A percentile compares a stretch with the other conserved stretches of the same genome.
These are phyloP conservation scores for Fusarium sp. DNA, from an alignment of 2,329 filamentous ascomycete species.

Conservation along the genomic window DNA sequence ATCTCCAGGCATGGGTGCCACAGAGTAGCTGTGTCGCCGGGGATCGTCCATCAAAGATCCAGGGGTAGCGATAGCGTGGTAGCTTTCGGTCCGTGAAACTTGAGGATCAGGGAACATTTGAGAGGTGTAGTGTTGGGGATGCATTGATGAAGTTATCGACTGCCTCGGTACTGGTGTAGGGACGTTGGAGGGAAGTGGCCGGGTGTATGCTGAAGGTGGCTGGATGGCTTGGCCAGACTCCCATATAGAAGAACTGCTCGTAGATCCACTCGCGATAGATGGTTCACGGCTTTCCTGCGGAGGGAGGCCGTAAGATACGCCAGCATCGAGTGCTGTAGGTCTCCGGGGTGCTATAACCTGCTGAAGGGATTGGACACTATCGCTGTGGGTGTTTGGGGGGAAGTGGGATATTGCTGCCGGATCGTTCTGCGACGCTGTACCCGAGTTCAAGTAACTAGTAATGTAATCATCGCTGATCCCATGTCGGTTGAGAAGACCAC, in stretches of 20 bases:
- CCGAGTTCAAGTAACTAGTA: slow-evolving; percentile 50
- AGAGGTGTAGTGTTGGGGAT: slow-evolving; percentile 36
- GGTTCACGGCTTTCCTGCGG: slow-evolving; percentile 47
- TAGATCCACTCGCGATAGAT: slow-evolving; percentile 47
- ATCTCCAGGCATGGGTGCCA: slow-evolving; percentile 34
- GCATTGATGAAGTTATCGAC: slow-evolving; percentile 36
- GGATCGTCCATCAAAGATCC: slow-evolving; percentile 39
- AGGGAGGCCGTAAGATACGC: slow-evolving; percentile 41
- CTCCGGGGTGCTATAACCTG: slow-evolving; percentile 50
- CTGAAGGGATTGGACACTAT: slow-evolving; percentile 49
- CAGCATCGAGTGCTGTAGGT: slow-evolving; percentile 43
- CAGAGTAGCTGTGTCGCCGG: slow-evolving; percentile 38
- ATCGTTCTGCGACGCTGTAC: slow-evolving; percentile 30
- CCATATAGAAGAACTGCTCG: slow-evolving; percentile 47
- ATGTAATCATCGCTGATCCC: slow-evolving; percentile 68
- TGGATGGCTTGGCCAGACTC: slow-evolving; percentile 43
- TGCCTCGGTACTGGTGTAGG: slow-evolving; percentile 33
- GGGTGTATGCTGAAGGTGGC: slow-evolving; percentile 38
- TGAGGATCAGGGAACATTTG: slow-evolving; percentile 33
- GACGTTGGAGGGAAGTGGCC: slow-evolving; percentile 39
- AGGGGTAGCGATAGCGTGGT: slow-evolving; percentile 29
- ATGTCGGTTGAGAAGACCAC: slow-evolving; percentile 64
- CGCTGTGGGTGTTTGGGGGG: slow-evolving; percentile 35
- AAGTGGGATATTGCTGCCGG: slow-evolving; percentile 32
- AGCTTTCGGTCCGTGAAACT: slow-evolving; percentile 36